phyloP scores from a whole-genome alignment of 495 filamentous ascomycete genomes.

The Achaetomiella virescens region DNA sequence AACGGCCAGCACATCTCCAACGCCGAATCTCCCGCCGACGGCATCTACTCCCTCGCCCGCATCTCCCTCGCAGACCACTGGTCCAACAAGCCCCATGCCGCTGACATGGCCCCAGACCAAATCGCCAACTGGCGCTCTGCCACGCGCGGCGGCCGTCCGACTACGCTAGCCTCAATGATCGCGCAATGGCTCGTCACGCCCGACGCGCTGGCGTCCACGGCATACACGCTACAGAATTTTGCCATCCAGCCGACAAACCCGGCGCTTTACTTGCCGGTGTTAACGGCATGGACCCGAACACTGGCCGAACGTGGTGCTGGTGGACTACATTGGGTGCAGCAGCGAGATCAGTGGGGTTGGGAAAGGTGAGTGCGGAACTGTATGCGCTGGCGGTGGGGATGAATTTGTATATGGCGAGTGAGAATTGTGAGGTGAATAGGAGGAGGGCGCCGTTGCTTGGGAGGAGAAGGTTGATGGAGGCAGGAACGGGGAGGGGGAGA shows the following conservation, averaged over 20 bases:
- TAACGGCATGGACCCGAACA: conserved; percentile 20
- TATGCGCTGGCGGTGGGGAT: conserved; percentile 21
- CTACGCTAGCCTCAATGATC: conserved; percentile 11
- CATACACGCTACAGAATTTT: conserved; percentile 13
- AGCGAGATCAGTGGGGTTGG: conserved; percentile 15
- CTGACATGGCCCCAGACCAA: conserved; percentile 18
- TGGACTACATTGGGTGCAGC: conserved; percentile 22
- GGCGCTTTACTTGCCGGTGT: conserved; percentile 23
- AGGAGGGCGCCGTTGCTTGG: conserved; percentile 7
- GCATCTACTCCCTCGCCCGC: conserved; percentile 15
- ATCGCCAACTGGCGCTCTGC: conserved; percentile 7
- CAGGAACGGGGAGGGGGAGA: neutral
- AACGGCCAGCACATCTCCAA: conserved; percentile 11
- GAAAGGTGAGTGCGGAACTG: conserved; percentile 22
- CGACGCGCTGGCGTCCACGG: conserved; percentile 15
- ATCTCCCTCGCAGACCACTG: conserved; percentile 18
- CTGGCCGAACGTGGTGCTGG: conserved; percentile 22
- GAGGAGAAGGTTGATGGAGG: neutral
- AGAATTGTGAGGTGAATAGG: conserved; percentile 21
- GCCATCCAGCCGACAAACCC: conserved; percentile 22
- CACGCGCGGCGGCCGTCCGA: conserved; percentile 13
- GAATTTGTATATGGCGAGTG: conserved; percentile 22
- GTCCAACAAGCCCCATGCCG: conserved; percentile 13
- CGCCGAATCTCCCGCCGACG: conserved; percentile 14
- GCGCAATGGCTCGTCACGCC: conserved; percentile 22